Percentiles rank a stretch among this genome's conserved stretches.
phyloP scores from a whole-genome alignment of 2,329 filamentous ascomycete species.

The Kalaharituber pfeilii region DNA sequence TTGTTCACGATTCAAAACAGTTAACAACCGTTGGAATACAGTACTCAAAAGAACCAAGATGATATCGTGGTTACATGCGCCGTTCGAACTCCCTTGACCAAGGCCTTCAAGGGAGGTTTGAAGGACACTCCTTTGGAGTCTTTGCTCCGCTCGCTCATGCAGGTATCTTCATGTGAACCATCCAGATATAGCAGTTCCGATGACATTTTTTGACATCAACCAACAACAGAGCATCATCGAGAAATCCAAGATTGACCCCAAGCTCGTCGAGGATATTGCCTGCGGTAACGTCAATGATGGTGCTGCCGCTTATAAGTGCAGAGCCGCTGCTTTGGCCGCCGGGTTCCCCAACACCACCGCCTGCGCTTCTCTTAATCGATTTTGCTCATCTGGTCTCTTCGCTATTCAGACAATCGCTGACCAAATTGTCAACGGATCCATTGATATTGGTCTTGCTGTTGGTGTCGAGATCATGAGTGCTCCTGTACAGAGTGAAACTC shows the following conservation, averaged over 20 bases:
- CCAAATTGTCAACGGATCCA: slow-evolving; percentile 60
- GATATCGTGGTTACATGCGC: slow-evolving; percentile 94
- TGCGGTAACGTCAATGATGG: slow-evolving; percentile 80
- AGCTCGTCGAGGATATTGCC: slow-evolving; percentile 74
- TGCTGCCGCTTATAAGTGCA: slow-evolving; percentile 79
- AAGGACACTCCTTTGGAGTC: slow-evolving; percentile 87
- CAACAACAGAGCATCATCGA: slow-evolving; percentile 39
- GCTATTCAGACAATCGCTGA: slow-evolving; percentile 89
- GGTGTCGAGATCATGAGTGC: slow-evolving; percentile 84
- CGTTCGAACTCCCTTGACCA: slow-evolving; percentile 71
- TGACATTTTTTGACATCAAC: neutral
- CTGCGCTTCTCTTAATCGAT: slow-evolving; percentile 73
- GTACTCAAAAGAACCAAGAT: slow-evolving; percentile 81
- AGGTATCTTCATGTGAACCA: slow-evolving; percentile 27
- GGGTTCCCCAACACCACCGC: slow-evolving; percentile 83
- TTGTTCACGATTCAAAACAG: too few species aligned
- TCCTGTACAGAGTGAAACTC: slow-evolving; percentile 47
- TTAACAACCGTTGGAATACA: too few species aligned
- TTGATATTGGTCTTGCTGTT: slow-evolving; percentile 72
- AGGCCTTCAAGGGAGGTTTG: slow-evolving; percentile 58
- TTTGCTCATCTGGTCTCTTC: slow-evolving; percentile 94
- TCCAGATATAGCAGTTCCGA: neutral
- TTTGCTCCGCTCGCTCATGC: slow-evolving; percentile 64
- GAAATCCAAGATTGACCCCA: slow-evolving; percentile 60
- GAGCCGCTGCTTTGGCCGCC: slow-evolving; percentile 73